These are phyloP conservation scores for Eucalyptus lansdowneana DNA, from an alignment of 345 rosid genomes.

Conservation along the genomic window DNA sequence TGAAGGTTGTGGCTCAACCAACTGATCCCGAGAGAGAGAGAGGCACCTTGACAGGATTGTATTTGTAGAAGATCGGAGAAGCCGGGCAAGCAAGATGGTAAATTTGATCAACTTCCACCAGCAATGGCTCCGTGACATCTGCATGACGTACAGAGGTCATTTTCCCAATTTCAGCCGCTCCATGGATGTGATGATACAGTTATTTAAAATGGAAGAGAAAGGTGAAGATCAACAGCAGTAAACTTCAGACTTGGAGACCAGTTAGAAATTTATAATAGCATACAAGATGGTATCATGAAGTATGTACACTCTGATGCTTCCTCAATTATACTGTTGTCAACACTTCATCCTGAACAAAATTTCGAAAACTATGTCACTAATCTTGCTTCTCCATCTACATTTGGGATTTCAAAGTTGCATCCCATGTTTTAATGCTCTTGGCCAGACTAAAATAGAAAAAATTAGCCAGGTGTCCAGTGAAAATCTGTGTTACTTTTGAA, in stretches of 20 bases:
- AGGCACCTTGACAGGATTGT: conserved; percentile 82
- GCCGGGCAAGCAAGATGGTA: conserved; percentile 98
- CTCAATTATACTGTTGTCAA: neutral
- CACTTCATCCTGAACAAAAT: neutral
- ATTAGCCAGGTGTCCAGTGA: neutral
- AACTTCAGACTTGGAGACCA: neutral
- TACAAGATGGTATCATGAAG: neutral
- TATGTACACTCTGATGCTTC: neutral
- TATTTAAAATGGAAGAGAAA: neutral
- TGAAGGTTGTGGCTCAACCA: neutral
- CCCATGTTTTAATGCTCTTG: neutral
- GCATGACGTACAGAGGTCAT: neutral
- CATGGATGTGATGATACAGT: neutral
- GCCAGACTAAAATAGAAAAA: neutral
- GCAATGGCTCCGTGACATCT: conserved; percentile 87
- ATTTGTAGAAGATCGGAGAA: conserved; percentile 87
- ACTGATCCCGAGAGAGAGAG: neutral
- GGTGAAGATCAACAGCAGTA: neutral
- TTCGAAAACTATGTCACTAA: neutral
- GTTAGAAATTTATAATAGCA: neutral
- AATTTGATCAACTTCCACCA: conserved; percentile 77
- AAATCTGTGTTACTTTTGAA: neutral
- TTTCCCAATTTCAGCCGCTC: neutral
- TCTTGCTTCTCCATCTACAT: neutral
- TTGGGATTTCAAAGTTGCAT: neutral